Conservation (phyloP, 768 basidiomycete species). For the Megacollybia marginata region DNA sequence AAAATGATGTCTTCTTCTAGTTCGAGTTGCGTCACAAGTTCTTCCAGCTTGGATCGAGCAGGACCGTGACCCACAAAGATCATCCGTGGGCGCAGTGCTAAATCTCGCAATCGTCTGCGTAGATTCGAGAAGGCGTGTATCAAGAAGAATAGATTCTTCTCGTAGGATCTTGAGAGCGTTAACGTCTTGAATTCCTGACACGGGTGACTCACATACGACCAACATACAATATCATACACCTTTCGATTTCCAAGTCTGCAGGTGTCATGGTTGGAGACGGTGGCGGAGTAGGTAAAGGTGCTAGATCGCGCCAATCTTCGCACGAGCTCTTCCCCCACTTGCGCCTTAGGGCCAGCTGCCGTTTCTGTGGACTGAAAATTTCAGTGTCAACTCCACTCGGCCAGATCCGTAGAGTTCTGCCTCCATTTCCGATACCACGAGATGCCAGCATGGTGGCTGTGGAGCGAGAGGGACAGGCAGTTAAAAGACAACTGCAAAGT, state of each 20-base stretch:
- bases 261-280: background rate
- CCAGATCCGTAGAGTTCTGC: background rate
- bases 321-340: background rate
- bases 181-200: background rate
- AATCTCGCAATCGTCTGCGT: background rate
- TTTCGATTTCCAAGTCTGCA: background rate
- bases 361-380: background rate
- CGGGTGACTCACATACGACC: background rate
- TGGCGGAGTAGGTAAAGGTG: background rate
- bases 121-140: background rate
- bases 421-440: background rate
- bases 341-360: background rate
- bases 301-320: background rate
- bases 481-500: conserved; percentile 1
- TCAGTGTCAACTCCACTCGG: background rate
- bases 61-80: background rate
- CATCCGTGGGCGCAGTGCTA: background rate
- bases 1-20: conserved; percentile 19
- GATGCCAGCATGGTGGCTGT: background rate
- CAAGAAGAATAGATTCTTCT: background rate
- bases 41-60: background rate
- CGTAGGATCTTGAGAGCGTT: background rate
- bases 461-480: background rate
- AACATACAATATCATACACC: background rate
- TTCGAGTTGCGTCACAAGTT: background rate